phyloP scores from a whole-genome alignment of 2,329 filamentous ascomycete genomes.

The Thielaviopsis musarum region DNA sequence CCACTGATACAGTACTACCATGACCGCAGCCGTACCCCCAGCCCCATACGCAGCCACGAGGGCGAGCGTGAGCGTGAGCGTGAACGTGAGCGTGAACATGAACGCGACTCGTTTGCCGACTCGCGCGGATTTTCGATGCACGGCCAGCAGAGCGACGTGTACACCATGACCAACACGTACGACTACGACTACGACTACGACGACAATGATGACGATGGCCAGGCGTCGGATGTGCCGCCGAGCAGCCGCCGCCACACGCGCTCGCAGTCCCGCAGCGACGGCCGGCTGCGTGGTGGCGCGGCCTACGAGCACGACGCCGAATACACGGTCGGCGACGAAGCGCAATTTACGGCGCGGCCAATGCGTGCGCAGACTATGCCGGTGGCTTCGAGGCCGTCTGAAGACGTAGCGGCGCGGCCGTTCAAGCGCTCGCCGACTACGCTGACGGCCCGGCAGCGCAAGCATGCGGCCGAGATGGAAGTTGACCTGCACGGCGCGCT shows the following conservation, averaged over 20 bases:
- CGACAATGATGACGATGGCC: slow-evolving; percentile 12
- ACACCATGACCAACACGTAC: slow-evolving; percentile 9
- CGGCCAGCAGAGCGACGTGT: slow-evolving; percentile 5
- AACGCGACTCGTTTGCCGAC: not conserved
- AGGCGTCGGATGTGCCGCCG: slow-evolving; percentile 12
- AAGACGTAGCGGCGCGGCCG: slow-evolving; percentile 14
- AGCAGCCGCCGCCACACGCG: slow-evolving; percentile 17
- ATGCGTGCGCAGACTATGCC: slow-evolving; percentile 15
- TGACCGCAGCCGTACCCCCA: not conserved
- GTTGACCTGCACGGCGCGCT: slow-evolving; percentile 71
- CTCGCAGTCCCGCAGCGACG: not conserved
- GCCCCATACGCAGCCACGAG: too few species aligned
- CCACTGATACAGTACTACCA: slow-evolving; percentile 7
- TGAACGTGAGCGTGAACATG: not conserved
- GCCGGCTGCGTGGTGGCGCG: slow-evolving; percentile 24
- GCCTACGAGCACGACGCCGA: slow-evolving; percentile 25
- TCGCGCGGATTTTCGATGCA: not conserved
- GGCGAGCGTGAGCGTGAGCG: too few species aligned
- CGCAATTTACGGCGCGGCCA: slow-evolving; percentile 33
- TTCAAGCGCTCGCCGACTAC: slow-evolving; percentile 59
- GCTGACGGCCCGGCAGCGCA: slow-evolving; percentile 43
- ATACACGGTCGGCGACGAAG: slow-evolving; percentile 38
- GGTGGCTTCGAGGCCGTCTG: not conserved
- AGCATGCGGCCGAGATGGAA: slow-evolving; percentile 34
- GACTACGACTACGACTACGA: slow-evolving; percentile 13